A percentile compares a stretch with the other conserved stretches of the same genome.
Conservation (phyloP, 192 early-diverging fungal genomes). For the Oehlia diaphana region DNA sequence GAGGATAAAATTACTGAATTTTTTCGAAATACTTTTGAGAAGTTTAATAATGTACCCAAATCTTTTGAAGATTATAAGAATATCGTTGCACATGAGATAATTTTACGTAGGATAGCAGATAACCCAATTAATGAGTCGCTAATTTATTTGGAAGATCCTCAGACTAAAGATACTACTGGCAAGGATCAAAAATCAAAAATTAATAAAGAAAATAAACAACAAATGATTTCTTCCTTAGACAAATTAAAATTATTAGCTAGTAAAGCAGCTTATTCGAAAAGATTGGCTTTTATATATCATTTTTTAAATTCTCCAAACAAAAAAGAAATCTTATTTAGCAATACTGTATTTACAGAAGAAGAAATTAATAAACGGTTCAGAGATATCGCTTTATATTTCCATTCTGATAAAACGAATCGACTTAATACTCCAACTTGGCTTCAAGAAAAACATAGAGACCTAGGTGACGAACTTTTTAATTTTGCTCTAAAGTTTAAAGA, state of each 20-base stretch:
- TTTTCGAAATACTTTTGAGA: background rate
- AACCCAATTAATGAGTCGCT: background rate
- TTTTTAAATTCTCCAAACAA: background rate
- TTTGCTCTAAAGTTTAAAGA: background rate
- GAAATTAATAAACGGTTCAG: background rate
- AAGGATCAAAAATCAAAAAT: background rate
- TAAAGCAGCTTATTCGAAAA: background rate
- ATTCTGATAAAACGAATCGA: background rate
- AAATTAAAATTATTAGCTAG: background rate
- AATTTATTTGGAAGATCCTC: background rate
- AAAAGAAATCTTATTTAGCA: conserved; percentile 4
- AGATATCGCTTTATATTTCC: background rate
- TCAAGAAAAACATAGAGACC: background rate
- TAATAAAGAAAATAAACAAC: background rate
- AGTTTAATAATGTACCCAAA: background rate
- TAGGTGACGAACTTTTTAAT: background rate
- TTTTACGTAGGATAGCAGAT: background rate
- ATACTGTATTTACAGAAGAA: background rate
- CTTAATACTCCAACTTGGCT: background rate
- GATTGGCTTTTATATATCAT: background rate
- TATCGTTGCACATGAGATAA: background rate
- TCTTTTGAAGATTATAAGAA: conserved; percentile 2
- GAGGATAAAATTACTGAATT: background rate
- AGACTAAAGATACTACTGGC: background rate
- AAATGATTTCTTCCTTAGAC: background rate